Evolutionary conservation across 345 rosid species (phyloP), one percentile per base, ranked within the genome.

Genomic region (Eutrema yunnanense): DNA sequence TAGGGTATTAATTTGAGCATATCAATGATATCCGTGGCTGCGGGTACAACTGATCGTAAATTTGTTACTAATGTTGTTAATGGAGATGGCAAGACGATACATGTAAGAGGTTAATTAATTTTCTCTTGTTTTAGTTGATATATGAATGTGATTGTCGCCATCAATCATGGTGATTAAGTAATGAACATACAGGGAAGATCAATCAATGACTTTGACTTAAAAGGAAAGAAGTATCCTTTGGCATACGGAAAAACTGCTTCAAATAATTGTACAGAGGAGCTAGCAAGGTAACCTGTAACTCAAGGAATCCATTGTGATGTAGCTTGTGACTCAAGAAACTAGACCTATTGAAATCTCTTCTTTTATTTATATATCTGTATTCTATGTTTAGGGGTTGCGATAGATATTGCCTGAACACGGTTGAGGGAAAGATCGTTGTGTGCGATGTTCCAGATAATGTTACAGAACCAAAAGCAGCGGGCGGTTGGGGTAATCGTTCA

Each of bases 11-110:
- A n/a, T n/a, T n/a, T n/a, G n/a, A n/a, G n/a, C n/a, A n/a, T n/a
- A n/a, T n/a, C n/a, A n/a, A 59, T 84, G 16, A 67, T 86, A 12
- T 65, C 88, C 0, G 89, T 85, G 1, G 96, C 93, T n/a, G 91
- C 93, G 2, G 85, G 91, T 67, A 80, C 86, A 10, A 58, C 81
- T 40, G 93, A 90, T 37, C 78, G 91, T 58, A 81, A 75, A 42
- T 81, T 90, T 3, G 79, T 75, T 5, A 84, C 85, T 63, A 82
- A 78, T 66, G 88, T 81, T 5, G 71, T 75, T 42, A 80, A 73
- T 2, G 86, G 85, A 8, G 76, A 84, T 33, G 84, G 84, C 80
- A 84, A 46, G 79, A 76, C 3, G 9, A 56, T 82, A 30, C 49
- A 6, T 6, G 83, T 81, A 81, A 13, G 84, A 22, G 50, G 12